phyloP scores from a whole-genome alignment of 2,329 filamentous ascomycete genomes.

The Sporothrix curviconia region DNA sequence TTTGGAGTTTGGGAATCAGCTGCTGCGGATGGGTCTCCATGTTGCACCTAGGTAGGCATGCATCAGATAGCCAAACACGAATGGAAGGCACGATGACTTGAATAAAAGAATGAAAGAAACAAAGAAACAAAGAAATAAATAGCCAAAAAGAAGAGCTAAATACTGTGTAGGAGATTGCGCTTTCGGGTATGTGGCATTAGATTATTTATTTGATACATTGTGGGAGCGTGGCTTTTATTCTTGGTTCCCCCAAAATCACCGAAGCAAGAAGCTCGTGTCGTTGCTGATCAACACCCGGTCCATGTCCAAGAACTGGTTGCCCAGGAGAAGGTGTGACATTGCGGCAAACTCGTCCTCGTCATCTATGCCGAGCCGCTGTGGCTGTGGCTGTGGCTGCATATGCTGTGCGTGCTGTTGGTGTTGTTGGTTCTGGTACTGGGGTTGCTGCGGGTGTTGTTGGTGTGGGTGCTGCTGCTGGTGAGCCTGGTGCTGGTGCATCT shows the following conservation, averaged over 20 bases:
- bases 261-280: constrained; percentile 6
- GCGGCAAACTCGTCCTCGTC: constrained; percentile 20
- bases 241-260: neutral
- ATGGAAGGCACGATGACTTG: too few relatives aligned
- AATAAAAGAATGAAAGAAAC: too few relatives aligned
- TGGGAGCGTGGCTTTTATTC: neutral
- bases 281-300: constrained; percentile 21
- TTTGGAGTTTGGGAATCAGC: constrained; percentile 38
- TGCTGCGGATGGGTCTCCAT: constrained; percentile 29
- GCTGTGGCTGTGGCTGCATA: neutral
- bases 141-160: neutral
- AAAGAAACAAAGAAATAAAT: too few relatives aligned
- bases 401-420: neutral
- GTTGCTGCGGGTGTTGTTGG: neutral
- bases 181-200: neutral
- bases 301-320: constrained; percentile 21
- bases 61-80: too few relatives aligned
- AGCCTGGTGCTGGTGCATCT: neutral
- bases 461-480: neutral
- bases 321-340: constrained; percentile 26
- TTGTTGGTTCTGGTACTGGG: neutral
- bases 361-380: neutral
- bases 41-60: neutral
- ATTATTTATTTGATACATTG: neutral
- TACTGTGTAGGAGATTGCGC: too few relatives aligned